phyloP scores from a whole-genome alignment of 257 asterid species.

The Ehretia macrophylla region DNA sequence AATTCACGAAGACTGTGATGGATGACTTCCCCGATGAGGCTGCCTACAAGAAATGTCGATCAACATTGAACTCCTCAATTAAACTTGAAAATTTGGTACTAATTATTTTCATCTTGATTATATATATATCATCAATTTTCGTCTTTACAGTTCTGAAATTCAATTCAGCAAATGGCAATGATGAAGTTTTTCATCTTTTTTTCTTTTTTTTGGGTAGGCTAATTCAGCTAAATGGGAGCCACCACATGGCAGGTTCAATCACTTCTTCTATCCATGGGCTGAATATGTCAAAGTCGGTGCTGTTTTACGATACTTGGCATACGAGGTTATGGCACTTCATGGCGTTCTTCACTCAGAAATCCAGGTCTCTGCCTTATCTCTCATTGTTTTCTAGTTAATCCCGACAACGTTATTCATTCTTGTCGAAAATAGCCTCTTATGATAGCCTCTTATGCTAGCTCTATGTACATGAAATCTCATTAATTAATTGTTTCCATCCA shows the following conservation, averaged over 20 bases:
- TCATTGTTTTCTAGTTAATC: background rate
- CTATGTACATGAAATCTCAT: background rate
- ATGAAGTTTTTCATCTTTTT: too few relatives aligned
- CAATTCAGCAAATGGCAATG: background rate
- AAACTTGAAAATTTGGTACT: slow-evolving; percentile 62
- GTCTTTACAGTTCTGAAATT: background rate
- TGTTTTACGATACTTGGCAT: slow-evolving; percentile 57
- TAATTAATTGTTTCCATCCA: too few relatives aligned
- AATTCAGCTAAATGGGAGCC: slow-evolving; percentile 79
- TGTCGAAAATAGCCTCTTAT: background rate
- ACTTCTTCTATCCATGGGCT: slow-evolving; percentile 67
- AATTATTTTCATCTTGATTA: background rate
- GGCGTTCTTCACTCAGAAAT: slow-evolving; percentile 77
- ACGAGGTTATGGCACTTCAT: slow-evolving; percentile 74
- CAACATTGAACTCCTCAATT: slow-evolving; percentile 44
- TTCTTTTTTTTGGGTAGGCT: slow-evolving; percentile 28
- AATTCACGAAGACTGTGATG: slow-evolving; percentile 39
- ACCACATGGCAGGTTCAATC: slow-evolving; percentile 62
- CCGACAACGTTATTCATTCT: too few relatives aligned
- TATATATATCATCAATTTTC: background rate
- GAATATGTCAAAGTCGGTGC: slow-evolving; percentile 69
- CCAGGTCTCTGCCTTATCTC: slow-evolving; percentile 34
- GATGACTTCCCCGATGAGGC: slow-evolving; percentile 71
- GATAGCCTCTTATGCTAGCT: background rate
- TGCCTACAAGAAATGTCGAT: slow-evolving; percentile 53